phyloP scores from a whole-genome alignment of 1,284 basidiomycete genomes.

The Ceratobasidium sp. region DNA sequence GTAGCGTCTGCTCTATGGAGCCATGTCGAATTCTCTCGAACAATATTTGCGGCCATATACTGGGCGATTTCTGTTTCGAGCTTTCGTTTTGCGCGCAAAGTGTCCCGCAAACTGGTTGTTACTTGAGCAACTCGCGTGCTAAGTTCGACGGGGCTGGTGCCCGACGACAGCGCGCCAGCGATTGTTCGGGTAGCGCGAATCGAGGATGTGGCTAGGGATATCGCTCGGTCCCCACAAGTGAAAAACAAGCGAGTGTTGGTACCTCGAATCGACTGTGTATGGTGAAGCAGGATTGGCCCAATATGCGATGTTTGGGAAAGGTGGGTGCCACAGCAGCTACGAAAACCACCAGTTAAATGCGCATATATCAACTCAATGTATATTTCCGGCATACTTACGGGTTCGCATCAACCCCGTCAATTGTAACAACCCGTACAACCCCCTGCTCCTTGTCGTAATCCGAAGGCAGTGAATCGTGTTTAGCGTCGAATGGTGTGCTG shows the following conservation, averaged over 20 bases:
- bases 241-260: slow-evolving; percentile 42
- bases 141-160: slow-evolving; percentile 26
- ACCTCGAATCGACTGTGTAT: slow-evolving; percentile 45
- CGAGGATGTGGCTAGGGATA: slow-evolving; percentile 17
- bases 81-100: slow-evolving; percentile 40
- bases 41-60: background rate
- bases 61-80: slow-evolving; percentile 42
- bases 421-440: slow-evolving; percentile 44
- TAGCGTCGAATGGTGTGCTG: slow-evolving; percentile 27
- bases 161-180: slow-evolving; percentile 20
- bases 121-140: slow-evolving; percentile 31
- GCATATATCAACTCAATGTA: background rate
- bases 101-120: slow-evolving; percentile 27
- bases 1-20: slow-evolving; percentile 29
- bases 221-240: slow-evolving; percentile 19
- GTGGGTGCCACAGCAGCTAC: slow-evolving; percentile 47
- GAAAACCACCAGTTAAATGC: background rate
- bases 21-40: slow-evolving; percentile 22
- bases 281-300: slow-evolving; percentile 24
- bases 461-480: slow-evolving; percentile 33
- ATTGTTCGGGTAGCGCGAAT: slow-evolving; percentile 30
- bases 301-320: slow-evolving; percentile 44
- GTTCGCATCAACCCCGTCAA: slow-evolving; percentile 44
- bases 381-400: slow-evolving; percentile 27
- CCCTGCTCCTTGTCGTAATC: slow-evolving; percentile 44